These are phyloP conservation scores for Pestalotiopsis sp. DNA, from an alignment of 2,329 filamentous ascomycete species.

Conservation along the genomic window DNA sequence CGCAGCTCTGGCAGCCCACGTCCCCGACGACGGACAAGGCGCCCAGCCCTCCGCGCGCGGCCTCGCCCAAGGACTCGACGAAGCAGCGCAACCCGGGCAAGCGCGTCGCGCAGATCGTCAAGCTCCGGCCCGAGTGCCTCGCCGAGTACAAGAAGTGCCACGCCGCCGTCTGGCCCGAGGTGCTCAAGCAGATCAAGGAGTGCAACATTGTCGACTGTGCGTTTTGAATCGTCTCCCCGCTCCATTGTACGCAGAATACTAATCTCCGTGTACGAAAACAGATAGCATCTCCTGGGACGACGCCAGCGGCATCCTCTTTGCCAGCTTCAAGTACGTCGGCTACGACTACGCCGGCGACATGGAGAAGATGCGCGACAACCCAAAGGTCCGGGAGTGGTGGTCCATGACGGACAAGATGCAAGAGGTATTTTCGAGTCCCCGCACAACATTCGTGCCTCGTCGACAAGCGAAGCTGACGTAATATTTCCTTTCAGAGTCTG, in stretches of 20 bases:
- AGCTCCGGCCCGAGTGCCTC: slow-evolving; percentile 65
- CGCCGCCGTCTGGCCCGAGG: slow-evolving; percentile 74
- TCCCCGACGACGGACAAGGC: slow-evolving; percentile 4
- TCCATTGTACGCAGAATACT: background rate
- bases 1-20: slow-evolving; percentile 21
- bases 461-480: background rate
- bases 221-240: slow-evolving; percentile 21
- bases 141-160: slow-evolving; percentile 74
- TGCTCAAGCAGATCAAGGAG: slow-evolving; percentile 72
- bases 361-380: slow-evolving; percentile 71
- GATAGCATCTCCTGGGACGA: slow-evolving; percentile 75
- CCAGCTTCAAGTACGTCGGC: slow-evolving; percentile 78
- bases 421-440: slow-evolving; percentile 40
- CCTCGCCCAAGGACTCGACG: slow-evolving; percentile 15
- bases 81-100: slow-evolving; percentile 43
- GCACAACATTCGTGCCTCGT: background rate
- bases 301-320: slow-evolving; percentile 64
- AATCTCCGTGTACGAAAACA: slow-evolving; percentile 27
- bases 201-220: slow-evolving; percentile 74
- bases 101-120: slow-evolving; percentile 71
- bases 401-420: slow-evolving; percentile 77
- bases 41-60: slow-evolving; percentile 1
- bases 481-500: slow-evolving; percentile 33
- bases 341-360: slow-evolving; percentile 73
- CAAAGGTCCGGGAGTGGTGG: slow-evolving; percentile 78